A percentile compares a stretch with the other conserved stretches of the same genome.
Evolutionary conservation across 1,139 yeast genomes (phyloP).

Genomic region (Geotrichum fermentans): DNA sequence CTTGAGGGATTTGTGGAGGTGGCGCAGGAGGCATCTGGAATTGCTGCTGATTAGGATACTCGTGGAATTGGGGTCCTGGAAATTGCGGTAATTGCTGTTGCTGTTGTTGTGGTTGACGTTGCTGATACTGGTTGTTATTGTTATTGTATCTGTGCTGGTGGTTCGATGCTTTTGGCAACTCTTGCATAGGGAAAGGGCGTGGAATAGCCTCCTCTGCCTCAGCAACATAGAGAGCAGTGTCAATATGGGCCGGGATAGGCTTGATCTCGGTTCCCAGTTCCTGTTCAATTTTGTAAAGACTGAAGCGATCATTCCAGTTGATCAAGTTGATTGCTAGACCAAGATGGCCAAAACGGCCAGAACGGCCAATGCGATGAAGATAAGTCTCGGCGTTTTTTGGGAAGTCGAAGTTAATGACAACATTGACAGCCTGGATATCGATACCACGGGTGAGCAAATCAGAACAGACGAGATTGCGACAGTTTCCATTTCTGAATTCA

Average conservation of each 20-base stretch:
- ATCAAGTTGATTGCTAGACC: conserved; percentile 95
- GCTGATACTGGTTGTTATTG: conserved; percentile 21
- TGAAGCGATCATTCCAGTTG: conserved; percentile 94
- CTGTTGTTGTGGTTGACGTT: conserved; percentile 24
- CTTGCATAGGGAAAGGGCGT: conserved; percentile 75
- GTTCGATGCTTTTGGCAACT: conserved; percentile 44
- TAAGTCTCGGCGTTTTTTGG: conserved; percentile 97
- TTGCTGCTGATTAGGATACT: conserved; percentile 24
- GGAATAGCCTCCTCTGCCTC: conserved; percentile 74
- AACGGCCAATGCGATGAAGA: conserved; percentile 96
- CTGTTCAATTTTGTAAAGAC: conserved; percentile 90
- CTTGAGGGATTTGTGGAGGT: neutral
- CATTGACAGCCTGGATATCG: conserved; percentile 97
- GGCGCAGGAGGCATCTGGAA: neutral
- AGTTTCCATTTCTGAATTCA: conserved; percentile 96
- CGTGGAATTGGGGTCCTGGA: conserved; percentile 25
- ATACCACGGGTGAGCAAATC: conserved; percentile 97
- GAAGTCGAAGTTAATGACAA: conserved; percentile 94
- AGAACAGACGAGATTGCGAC: conserved; percentile 93
- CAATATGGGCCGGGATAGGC: conserved; percentile 90
- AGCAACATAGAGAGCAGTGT: conserved; percentile 81
- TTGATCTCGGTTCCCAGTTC: conserved; percentile 96
- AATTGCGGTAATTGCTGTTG: no score
- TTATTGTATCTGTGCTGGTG: conserved; percentile 17
- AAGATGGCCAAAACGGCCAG: conserved; percentile 97